These are phyloP conservation scores for Amaranthus cruentus DNA, from an alignment of 148 eudicot genomes.

Conservation along the genomic window DNA sequence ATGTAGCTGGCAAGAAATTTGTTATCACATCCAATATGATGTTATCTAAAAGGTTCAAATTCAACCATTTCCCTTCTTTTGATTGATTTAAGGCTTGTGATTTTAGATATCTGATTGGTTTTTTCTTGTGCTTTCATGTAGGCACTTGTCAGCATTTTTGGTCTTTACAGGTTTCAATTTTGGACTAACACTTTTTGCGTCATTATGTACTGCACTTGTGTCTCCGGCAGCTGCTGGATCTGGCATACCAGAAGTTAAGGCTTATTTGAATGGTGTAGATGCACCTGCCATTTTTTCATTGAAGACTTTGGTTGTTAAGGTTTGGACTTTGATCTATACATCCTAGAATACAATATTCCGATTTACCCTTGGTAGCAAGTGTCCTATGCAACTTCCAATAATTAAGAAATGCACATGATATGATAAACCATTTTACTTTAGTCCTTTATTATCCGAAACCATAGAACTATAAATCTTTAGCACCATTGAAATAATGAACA, in stretches of 20 bases:
- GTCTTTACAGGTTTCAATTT: constrained; percentile 71
- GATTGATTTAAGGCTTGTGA: background rate
- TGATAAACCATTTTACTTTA: too few relatives aligned
- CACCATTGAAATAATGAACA: too few relatives aligned
- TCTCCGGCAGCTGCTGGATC: constrained; percentile 94
- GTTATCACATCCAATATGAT: constrained; percentile 90
- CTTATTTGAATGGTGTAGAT: constrained; percentile 94
- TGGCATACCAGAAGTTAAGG: constrained; percentile 95
- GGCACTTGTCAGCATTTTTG: constrained; percentile 60
- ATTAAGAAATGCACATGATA: too few relatives aligned
- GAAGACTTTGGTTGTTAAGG: constrained; percentile 78
- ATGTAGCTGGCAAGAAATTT: constrained; percentile 76
- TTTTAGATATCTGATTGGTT: background rate
- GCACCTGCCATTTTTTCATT: constrained; percentile 75
- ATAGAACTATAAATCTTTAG: too few relatives aligned
- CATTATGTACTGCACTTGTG: constrained; percentile 59
- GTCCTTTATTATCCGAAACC: too few relatives aligned
- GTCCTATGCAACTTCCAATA: too few relatives aligned
- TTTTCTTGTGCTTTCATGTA: constrained; percentile 22
- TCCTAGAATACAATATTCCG: too few relatives aligned
- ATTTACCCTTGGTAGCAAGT: too few relatives aligned
- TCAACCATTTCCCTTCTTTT: background rate
- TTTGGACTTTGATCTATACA: constrained; percentile 16
- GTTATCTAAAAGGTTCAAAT: constrained; percentile 42
- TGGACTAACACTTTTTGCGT: constrained; percentile 65